Evolutionary conservation across 1,284 basidiomycete genomes (phyloP).

Genomic region (Cystobasidium slooffiae): DNA sequence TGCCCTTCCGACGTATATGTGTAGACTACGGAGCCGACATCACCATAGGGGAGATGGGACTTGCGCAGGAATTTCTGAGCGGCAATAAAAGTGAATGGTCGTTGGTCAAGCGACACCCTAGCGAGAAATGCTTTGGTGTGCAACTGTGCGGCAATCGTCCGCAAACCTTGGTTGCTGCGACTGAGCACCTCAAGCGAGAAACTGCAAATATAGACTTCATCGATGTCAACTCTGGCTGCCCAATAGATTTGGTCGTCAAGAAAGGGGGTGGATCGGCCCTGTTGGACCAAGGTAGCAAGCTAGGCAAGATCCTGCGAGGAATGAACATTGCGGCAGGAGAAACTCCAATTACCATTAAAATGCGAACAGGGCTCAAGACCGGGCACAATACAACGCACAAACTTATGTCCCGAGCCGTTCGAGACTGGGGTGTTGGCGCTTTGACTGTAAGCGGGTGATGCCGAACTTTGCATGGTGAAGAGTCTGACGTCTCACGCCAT

Average conservation of each 20-base stretch:
- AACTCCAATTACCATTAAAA: constrained; percentile 92
- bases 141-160: constrained; percentile 78
- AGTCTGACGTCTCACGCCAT: not conserved
- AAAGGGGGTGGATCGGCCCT: constrained; percentile 63
- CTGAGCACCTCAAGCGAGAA: constrained; percentile 79
- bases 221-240: constrained; percentile 95
- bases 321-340: constrained; percentile 92
- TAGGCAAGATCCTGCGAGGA: constrained; percentile 84
- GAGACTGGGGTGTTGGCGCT: constrained; percentile 76
- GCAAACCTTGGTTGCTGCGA: constrained; percentile 73
- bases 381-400: constrained; percentile 85
- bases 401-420: constrained; percentile 71
- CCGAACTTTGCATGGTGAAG: constrained; percentile 20
- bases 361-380: constrained; percentile 88
- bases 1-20: constrained; percentile 91
- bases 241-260: constrained; percentile 94
- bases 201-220: constrained; percentile 67
- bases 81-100: constrained; percentile 92
- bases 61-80: constrained; percentile 59
- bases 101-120: constrained; percentile 80
- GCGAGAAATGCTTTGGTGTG: constrained; percentile 86
- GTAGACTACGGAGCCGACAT: constrained; percentile 87
- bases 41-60: constrained; percentile 82
- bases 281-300: constrained; percentile 77
- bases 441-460: constrained; percentile 67